A percentile compares a stretch with the other conserved stretches of the same genome.
Evolutionary conservation across 352 stramenopile species (phyloP).

Genomic region (Pythium phragmiticola): DNA sequence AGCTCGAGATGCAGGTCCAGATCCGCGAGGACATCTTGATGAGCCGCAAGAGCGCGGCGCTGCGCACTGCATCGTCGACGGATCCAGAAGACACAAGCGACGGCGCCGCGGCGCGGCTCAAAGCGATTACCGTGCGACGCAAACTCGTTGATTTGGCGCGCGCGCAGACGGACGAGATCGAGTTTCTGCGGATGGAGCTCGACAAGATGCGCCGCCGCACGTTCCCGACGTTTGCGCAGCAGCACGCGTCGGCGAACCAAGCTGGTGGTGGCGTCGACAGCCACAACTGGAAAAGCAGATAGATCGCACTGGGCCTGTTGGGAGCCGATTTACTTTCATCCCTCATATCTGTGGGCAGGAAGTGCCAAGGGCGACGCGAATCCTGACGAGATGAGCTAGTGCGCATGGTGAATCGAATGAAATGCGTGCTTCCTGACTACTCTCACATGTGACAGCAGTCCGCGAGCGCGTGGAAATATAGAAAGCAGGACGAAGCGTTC

Average conservation of each 20-base stretch:
- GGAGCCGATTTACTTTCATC: too few species aligned
- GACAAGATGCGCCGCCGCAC: slow-evolving; percentile 89
- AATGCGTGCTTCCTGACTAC: too few species aligned
- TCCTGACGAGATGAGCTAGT: too few species aligned
- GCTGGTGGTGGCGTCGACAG: slow-evolving; percentile 21
- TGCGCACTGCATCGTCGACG: slow-evolving; percentile 31
- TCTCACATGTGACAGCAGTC: too few species aligned
- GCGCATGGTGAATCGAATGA: too few species aligned
- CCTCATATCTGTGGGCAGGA: too few species aligned
- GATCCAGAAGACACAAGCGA: slow-evolving; percentile 10
- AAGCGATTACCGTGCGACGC: slow-evolving; percentile 84
- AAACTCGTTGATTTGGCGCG: slow-evolving; percentile 89
- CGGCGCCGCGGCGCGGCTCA: slow-evolving; percentile 52
- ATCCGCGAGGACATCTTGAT: slow-evolving; percentile 87
- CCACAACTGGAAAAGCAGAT: slow-evolving; percentile 2
- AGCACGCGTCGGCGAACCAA: slow-evolving; percentile 32
- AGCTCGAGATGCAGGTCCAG: slow-evolving; percentile 83
- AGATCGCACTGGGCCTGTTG: background rate
- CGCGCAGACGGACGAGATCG: slow-evolving; percentile 90
- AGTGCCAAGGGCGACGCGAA: too few species aligned
- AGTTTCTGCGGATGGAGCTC: slow-evolving; percentile 85
- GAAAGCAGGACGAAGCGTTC: too few species aligned
- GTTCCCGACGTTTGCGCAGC: slow-evolving; percentile 90
- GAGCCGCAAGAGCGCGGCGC: slow-evolving; percentile 56
- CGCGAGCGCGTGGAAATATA: too few species aligned